Percentiles rank a stretch among this genome's conserved stretches.
phyloP scores from a whole-genome alignment of 2,329 filamentous ascomycete genomes.

The Emmonsiellopsis sp. region DNA sequence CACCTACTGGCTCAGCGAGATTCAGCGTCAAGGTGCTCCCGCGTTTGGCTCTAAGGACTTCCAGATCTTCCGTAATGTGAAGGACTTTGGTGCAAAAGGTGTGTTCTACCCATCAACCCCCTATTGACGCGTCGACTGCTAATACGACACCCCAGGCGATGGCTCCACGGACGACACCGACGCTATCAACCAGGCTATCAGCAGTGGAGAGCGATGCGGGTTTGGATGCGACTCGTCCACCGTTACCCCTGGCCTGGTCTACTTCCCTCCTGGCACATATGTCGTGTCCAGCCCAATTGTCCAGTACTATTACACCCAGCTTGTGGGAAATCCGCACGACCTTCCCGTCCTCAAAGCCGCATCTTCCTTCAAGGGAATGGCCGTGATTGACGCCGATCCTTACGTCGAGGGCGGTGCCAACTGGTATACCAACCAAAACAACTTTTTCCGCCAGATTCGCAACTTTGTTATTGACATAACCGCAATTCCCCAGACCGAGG shows the following conservation, averaged over 20 bases:
- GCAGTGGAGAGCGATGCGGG: conserved; percentile 70
- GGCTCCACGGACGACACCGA: conserved; percentile 71
- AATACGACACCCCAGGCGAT: conserved; percentile 39
- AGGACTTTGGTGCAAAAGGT: conserved; percentile 64
- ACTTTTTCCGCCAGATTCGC: conserved; percentile 75
- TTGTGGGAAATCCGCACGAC: conserved; percentile 68
- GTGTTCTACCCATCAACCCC: conserved; percentile 32
- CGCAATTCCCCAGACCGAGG: conserved; percentile 43
- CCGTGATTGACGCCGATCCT: conserved; percentile 78
- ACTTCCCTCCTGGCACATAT: conserved; percentile 86
- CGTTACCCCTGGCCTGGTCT: conserved; percentile 73
- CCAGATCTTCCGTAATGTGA: conserved; percentile 68
- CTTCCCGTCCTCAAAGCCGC: conserved; percentile 67
- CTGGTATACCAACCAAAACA: conserved; percentile 72
- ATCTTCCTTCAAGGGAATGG: conserved; percentile 69
- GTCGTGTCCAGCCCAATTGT: conserved; percentile 68
- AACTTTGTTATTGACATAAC: conserved; percentile 75
- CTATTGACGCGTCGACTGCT: conserved; percentile 15
- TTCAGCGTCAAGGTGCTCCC: conserved; percentile 59
- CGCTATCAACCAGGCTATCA: conserved; percentile 78
- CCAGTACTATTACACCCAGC: conserved; percentile 84
- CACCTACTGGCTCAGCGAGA: conserved; percentile 60
- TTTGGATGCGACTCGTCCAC: conserved; percentile 74
- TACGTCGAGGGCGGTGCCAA: conserved; percentile 61
- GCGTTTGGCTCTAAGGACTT: conserved; percentile 53